Percentiles rank a stretch among this genome's conserved stretches.
Evolutionary conservation across 768 basidiomycete genomes (phyloP).

Genomic region (Lentinula detonsa): DNA sequence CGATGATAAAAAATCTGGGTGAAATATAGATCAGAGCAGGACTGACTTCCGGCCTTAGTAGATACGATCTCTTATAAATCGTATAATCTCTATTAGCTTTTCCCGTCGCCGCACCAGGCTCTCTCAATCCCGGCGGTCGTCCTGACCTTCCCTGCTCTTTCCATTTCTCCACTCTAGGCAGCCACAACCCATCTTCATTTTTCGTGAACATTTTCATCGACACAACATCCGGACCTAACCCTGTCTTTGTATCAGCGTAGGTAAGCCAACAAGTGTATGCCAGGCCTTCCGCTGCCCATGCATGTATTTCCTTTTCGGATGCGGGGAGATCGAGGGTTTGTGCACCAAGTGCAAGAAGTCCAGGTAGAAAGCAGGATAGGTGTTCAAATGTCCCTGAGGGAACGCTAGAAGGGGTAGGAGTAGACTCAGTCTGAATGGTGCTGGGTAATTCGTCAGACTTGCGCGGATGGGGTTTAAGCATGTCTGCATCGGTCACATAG

Average conservation of each 20-base stretch:
- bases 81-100: slow-evolving; percentile 32
- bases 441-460: background rate
- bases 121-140: slow-evolving; percentile 27
- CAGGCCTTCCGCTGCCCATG: slow-evolving; percentile 58
- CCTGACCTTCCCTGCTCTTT: slow-evolving; percentile 29
- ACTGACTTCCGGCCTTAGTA: slow-evolving; percentile 47
- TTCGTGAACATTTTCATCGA: slow-evolving; percentile 21
- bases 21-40: background rate
- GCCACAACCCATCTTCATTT: slow-evolving; percentile 26
- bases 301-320: slow-evolving; percentile 35
- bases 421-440: background rate
- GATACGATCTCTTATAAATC: slow-evolving; percentile 24
- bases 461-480: slow-evolving; percentile 10
- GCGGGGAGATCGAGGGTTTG: slow-evolving; percentile 34
- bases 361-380: slow-evolving; percentile 65
- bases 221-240: slow-evolving; percentile 57
- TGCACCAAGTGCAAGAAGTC: slow-evolving; percentile 58
- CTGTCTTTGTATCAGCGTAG: slow-evolving; percentile 59
- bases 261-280: slow-evolving; percentile 56
- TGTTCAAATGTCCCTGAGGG: slow-evolving; percentile 52
- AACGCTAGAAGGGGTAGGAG: background rate
- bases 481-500: slow-evolving; percentile 50
- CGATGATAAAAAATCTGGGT: background rate
- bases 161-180: slow-evolving; percentile 35
- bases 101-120: slow-evolving; percentile 13